These are phyloP conservation scores for Amoeboradix gromovi DNA, from an alignment of 371 early-diverging fungal species.

Conservation along the genomic window DNA sequence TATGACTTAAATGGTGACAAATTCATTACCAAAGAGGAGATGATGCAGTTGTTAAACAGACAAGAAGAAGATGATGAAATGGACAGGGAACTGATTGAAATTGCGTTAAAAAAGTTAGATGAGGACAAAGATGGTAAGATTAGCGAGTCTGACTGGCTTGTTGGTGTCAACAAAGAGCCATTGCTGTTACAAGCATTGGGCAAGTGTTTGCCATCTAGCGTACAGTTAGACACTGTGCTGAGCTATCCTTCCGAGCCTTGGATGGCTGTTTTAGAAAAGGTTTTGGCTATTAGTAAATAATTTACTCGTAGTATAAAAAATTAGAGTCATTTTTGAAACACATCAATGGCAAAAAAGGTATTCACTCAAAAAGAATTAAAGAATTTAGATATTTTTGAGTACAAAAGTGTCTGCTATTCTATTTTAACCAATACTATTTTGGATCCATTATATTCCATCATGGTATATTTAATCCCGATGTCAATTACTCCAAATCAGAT, in stretches of 20 bases:
- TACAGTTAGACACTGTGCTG: not conserved
- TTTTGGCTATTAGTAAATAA: no score
- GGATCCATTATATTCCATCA: not conserved
- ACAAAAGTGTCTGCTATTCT: not conserved
- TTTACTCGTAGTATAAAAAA: no score
- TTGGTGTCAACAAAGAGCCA: conserved; percentile 16
- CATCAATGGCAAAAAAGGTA: not conserved
- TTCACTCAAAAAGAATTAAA: not conserved
- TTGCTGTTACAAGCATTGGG: conserved; percentile 24
- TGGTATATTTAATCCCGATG: not conserved
- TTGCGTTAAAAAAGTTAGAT: conserved; percentile 21
- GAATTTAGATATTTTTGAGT: not conserved
- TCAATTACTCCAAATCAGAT: not conserved
- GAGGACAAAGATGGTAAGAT: conserved; percentile 24
- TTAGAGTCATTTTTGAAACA: not conserved
- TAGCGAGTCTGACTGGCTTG: conserved; percentile 18
- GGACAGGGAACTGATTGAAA: conserved; percentile 23
- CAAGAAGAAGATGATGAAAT: conserved; percentile 21
- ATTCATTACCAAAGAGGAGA: conserved; percentile 25
- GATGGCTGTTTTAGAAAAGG: no score
- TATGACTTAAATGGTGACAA: conserved; percentile 26
- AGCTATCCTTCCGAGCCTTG: not conserved
- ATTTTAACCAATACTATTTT: not conserved
- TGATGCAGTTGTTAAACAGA: conserved; percentile 22
- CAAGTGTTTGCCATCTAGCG: conserved; percentile 14